Evolutionary conservation across 108 stramenopile species (phyloP).

Genomic region (Fragilaria crotonensis): DNA sequence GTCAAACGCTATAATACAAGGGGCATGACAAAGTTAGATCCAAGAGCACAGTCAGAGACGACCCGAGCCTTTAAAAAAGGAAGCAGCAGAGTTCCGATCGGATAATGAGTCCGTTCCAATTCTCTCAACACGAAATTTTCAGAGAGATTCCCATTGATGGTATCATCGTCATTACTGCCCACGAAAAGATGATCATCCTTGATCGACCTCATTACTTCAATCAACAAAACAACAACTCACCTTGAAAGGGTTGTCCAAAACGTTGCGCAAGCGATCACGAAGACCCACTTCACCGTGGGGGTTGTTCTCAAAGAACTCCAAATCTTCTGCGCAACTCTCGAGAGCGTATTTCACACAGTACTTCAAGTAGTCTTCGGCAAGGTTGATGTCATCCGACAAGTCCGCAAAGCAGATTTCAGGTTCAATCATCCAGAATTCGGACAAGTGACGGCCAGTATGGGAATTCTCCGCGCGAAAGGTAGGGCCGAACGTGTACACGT

Average conservation of each 20-base stretch:
- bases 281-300: slow-evolving; percentile 62
- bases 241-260: slow-evolving; percentile 62
- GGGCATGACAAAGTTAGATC: too few relatives aligned
- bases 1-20: slow-evolving; percentile 43
- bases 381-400: slow-evolving; percentile 73
- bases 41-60: neutral
- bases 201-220: neutral
- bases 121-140: slow-evolving; percentile 39
- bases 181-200: neutral
- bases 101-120: slow-evolving; percentile 12
- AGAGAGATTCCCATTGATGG: slow-evolving; percentile 67
- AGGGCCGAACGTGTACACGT: slow-evolving; percentile 94
- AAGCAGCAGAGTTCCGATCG: slow-evolving; percentile 6
- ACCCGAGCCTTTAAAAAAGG: neutral
- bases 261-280: slow-evolving; percentile 46
- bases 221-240: slow-evolving; percentile 11
- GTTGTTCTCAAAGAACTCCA: slow-evolving; percentile 80
- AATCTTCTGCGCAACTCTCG: slow-evolving; percentile 78
- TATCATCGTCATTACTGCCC: slow-evolving; percentile 43
- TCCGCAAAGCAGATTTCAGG: slow-evolving; percentile 88
- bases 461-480: slow-evolving; percentile 94
- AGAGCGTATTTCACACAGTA: slow-evolving; percentile 85
- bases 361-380: slow-evolving; percentile 93
- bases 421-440: slow-evolving; percentile 96
- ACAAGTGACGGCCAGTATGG: slow-evolving; percentile 89